A percentile compares a stretch with the other conserved stretches of the same genome.
These are phyloP conservation scores for Blepharisma undulans DNA, from an alignment of 169 alveolate genomes.

Conservation along the genomic window DNA sequence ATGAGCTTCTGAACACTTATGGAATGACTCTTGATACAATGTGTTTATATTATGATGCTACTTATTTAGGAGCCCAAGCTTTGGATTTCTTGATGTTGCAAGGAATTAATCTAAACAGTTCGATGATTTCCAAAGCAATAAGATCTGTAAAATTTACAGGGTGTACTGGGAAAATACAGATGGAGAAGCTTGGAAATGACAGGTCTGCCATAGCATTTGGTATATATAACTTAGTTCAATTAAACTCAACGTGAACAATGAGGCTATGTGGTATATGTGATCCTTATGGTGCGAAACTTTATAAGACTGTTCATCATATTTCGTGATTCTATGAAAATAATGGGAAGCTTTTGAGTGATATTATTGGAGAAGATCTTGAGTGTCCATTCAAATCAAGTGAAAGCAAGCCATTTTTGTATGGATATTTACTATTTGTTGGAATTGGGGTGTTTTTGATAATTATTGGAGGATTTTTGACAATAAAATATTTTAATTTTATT, in stretches of 20 bases:
- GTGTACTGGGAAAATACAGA: neutral
- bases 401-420: neutral
- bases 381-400: slow-evolving; percentile 15
- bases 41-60: neutral
- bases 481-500: neutral
- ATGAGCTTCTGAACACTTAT: neutral
- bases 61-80: neutral
- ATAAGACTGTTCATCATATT: neutral
- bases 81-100: neutral
- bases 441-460: neutral
- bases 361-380: neutral
- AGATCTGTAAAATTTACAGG: neutral
- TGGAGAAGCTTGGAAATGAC: neutral
- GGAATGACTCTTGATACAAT: neutral
- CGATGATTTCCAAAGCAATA: neutral
- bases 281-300: neutral
- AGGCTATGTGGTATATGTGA: neutral
- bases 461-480: neutral
- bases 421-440: neutral
- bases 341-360: neutral
- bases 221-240: neutral
- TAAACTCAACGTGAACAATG: neutral
- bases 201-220: neutral
- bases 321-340: neutral
- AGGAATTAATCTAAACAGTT: neutral